phyloP scores from a whole-genome alignment of 2,329 filamentous ascomycete genomes.

The Dactylonectria estremocensis region DNA sequence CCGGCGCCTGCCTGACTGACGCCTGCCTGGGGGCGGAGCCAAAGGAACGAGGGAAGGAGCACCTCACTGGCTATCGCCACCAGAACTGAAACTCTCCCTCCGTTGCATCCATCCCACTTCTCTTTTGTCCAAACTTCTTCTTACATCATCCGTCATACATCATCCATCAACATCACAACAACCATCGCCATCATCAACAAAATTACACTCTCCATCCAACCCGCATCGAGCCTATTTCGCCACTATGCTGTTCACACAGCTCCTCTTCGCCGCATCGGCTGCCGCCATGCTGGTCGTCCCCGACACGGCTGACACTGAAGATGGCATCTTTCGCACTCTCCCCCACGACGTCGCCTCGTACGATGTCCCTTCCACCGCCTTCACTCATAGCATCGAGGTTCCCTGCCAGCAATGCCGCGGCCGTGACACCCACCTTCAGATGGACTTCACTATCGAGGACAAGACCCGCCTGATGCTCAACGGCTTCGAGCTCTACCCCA shows the following conservation, averaged over 20 bases:
- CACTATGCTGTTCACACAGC: slow-evolving; percentile 53
- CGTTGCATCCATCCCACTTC: slow-evolving; percentile 11
- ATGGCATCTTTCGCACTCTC: slow-evolving; percentile 59
- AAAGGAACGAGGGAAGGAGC: slow-evolving; percentile 1
- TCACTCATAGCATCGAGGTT: slow-evolving; percentile 61
- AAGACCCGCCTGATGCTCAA: slow-evolving; percentile 70
- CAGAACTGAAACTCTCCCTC: background rate
- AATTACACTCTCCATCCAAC: background rate
- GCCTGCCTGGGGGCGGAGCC: slow-evolving; percentile 3
- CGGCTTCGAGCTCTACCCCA: slow-evolving; percentile 72
- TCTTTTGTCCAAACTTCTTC: slow-evolving; percentile 2
- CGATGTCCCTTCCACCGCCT: slow-evolving; percentile 53
- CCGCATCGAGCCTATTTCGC: background rate
- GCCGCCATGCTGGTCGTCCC: slow-evolving; percentile 70
- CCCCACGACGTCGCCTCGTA: slow-evolving; percentile 55
- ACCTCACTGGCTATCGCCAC: slow-evolving; percentile 24
- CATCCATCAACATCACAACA: slow-evolving; percentile 7
- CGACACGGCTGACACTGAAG: slow-evolving; percentile 60
- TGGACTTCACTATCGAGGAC: slow-evolving; percentile 69
- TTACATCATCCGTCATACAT: slow-evolving; percentile 21
- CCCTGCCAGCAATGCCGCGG: slow-evolving; percentile 70
- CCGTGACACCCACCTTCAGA: slow-evolving; percentile 61
- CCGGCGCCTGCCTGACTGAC: slow-evolving; percentile 34
- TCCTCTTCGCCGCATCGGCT: slow-evolving; percentile 53
- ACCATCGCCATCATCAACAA: background rate